Percentiles rank a stretch among this genome's conserved stretches.
Evolutionary conservation across 345 rosid species (phyloP).

Genomic region (Gossypium stocksii): DNA sequence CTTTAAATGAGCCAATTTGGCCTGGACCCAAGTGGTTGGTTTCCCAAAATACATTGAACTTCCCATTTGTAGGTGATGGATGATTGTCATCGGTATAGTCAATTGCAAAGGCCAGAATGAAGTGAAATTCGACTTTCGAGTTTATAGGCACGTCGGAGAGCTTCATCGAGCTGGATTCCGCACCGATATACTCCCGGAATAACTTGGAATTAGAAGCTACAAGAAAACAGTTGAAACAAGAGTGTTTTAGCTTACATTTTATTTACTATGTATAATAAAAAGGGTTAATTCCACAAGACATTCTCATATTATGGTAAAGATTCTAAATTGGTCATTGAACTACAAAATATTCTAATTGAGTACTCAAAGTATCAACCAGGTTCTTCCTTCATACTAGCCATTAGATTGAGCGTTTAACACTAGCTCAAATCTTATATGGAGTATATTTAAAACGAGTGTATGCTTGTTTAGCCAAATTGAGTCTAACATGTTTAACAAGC

Average conservation of each 20-base stretch:
- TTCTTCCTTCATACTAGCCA: no score
- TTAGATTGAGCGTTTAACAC: no score
- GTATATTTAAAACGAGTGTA: no score
- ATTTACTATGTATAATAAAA: not conserved
- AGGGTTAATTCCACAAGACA: no score
- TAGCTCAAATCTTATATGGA: no score
- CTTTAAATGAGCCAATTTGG: slow-evolving; percentile 1
- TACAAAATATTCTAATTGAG: no score
- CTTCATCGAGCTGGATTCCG: slow-evolving; percentile 18
- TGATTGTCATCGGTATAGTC: slow-evolving; percentile 21
- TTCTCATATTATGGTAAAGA: no score
- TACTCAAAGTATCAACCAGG: no score
- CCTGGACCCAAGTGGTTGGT: not conserved
- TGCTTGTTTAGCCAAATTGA: no score
- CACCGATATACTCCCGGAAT: slow-evolving; percentile 20
- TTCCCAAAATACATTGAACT: slow-evolving; percentile 16
- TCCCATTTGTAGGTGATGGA: slow-evolving; percentile 31
- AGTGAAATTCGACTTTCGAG: slow-evolving; percentile 27
- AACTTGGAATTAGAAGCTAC: slow-evolving; percentile 3
- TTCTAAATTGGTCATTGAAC: no score
- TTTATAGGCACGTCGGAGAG: slow-evolving; percentile 28
- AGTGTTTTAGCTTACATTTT: not conserved
- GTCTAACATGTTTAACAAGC: no score
- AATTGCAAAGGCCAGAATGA: slow-evolving; percentile 38
- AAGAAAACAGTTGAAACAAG: not conserved